Conservation (phyloP, 495 filamentous ascomycete genomes). For the Terfezia claveryi region DNA sequence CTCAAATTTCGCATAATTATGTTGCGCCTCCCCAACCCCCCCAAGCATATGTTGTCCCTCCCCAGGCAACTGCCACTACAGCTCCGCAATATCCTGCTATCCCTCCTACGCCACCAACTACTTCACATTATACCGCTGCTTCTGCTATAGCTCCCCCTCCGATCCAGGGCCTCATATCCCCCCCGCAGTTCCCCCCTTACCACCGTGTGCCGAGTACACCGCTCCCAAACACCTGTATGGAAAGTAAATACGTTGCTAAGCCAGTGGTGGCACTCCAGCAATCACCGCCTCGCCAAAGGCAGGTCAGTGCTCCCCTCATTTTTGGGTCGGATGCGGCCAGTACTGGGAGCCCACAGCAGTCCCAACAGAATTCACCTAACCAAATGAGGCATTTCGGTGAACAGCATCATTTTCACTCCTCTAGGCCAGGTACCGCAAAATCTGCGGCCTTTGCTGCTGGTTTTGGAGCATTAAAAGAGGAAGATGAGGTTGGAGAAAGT, state of each 20-base stretch:
- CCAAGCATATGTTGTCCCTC: too few species aligned
- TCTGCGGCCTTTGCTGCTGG: constrained; percentile 7
- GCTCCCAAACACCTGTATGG: constrained; percentile 21
- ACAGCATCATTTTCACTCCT: constrained; percentile 13
- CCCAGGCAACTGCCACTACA: too few species aligned
- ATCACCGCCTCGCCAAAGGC: not conserved
- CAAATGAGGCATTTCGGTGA: not conserved
- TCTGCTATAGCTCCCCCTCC: too few species aligned
- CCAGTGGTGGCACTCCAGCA: not conserved
- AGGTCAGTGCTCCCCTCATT: not conserved
- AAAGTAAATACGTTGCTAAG: constrained; percentile 39
- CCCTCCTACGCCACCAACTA: too few species aligned
- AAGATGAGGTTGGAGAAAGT: constrained; percentile 11
- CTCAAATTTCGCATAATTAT: constrained; percentile 6
- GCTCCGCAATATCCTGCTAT: too few species aligned
- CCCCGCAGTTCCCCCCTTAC: not conserved
- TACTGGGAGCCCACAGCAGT: not conserved
- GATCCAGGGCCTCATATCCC: not conserved
- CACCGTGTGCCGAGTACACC: constrained; percentile 4
- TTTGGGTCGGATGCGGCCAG: not conserved
- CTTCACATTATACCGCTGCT: too few species aligned
- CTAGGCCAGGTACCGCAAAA: constrained; percentile 14
- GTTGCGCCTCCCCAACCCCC: not conserved
- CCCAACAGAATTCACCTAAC: constrained; percentile 1
- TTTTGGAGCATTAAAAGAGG: constrained; percentile 16